Percentiles rank a stretch among this genome's conserved stretches.
These are phyloP conservation scores for Solanum rostratum DNA, from an alignment of 257 asterid genomes.

Conservation along the genomic window DNA sequence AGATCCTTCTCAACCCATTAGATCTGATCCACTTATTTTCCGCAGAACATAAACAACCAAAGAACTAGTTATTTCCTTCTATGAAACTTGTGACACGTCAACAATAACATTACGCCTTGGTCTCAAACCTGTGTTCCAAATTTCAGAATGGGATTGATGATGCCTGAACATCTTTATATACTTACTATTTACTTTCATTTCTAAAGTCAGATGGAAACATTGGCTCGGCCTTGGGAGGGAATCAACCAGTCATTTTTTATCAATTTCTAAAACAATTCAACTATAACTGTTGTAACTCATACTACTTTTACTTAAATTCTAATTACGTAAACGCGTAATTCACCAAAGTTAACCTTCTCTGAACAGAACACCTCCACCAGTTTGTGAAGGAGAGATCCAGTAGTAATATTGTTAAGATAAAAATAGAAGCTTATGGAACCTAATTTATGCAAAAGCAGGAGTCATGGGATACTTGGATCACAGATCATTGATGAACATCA, in stretches of 20 bases:
- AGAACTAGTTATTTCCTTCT: neutral
- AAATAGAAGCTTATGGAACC: neutral
- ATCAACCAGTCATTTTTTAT: neutral
- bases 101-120: neutral
- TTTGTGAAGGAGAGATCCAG: neutral
- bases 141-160: neutral
- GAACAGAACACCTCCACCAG: neutral
- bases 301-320: neutral
- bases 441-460: neutral
- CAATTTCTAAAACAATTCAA: neutral
- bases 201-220: neutral
- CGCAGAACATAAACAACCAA: neutral
- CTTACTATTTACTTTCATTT: neutral
- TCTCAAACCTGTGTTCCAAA: neutral
- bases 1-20: neutral
- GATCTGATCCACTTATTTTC: neutral
- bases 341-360: neutral
- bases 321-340: neutral
- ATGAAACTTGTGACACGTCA: neutral
- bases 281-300: neutral
- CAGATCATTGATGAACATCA: neutral
- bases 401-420: neutral
- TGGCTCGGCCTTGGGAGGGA: neutral
- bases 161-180: neutral
- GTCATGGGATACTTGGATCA: neutral